These are phyloP conservation scores for Artemisia tridentata DNA, from an alignment of 129 eudicot species.

Conservation along the genomic window DNA sequence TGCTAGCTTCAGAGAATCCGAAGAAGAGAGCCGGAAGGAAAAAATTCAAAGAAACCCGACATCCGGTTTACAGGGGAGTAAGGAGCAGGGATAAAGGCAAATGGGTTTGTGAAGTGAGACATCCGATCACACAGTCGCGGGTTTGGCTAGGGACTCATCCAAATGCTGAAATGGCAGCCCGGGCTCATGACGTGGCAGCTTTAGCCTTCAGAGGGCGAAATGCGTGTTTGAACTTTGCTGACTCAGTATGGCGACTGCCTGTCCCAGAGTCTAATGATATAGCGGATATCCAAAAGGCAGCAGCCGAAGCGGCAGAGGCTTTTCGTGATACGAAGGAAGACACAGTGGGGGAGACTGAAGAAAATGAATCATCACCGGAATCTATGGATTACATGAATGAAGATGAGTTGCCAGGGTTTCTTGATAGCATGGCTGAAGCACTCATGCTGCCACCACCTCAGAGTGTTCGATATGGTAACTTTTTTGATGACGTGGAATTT, in stretches of 20 bases:
- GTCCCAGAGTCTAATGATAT: slow-evolving; percentile 44
- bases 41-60: slow-evolving; percentile 53
- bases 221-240: slow-evolving; percentile 71
- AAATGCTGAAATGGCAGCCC: slow-evolving; percentile 42
- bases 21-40: slow-evolving; percentile 51
- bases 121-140: slow-evolving; percentile 35
- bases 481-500: slow-evolving; percentile 34
- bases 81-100: slow-evolving; percentile 32
- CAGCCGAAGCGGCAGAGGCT: slow-evolving; percentile 65
- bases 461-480: slow-evolving; percentile 12
- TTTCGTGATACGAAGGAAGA: slow-evolving; percentile 34
- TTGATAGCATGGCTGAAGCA: slow-evolving; percentile 60
- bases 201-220: slow-evolving; percentile 44
- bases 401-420: slow-evolving; percentile 43
- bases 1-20: slow-evolving; percentile 37
- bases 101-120: slow-evolving; percentile 47
- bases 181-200: slow-evolving; percentile 51
- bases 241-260: slow-evolving; percentile 68
- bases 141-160: slow-evolving; percentile 45
- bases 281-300: slow-evolving; percentile 61
- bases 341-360: background rate
- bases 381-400: slow-evolving; percentile 41
- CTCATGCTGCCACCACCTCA: slow-evolving; percentile 66
- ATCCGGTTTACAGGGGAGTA: slow-evolving; percentile 53
- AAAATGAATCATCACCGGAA: slow-evolving; percentile 19